Evolutionary conservation across 2,329 filamentous ascomycete species (phyloP), one percentile per base, ranked within the genome.

Genomic region (Apiospora marii): DNA sequence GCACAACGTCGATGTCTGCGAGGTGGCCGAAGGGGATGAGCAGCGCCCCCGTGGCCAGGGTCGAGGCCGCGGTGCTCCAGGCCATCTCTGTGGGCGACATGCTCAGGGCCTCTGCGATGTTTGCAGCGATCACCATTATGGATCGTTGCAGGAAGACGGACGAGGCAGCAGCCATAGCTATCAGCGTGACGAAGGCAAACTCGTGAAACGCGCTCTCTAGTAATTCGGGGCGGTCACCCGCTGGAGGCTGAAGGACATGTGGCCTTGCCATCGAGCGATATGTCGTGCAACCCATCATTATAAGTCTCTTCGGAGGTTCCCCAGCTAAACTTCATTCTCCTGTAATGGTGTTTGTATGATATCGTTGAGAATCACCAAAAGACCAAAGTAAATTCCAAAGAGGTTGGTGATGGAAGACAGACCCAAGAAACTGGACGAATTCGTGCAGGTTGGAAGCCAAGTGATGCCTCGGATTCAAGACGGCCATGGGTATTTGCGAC

Each of bases 61-160:
- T 79, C n/a, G 78, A 79, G 72, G 79, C 79, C n/a, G 79, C 79
- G 41, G 77, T 81, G 27, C 76, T 76, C 79, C 79, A 81, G 19
- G 80, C 79, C 69, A 79, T 72, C 72, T 80, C 77, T 43, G 79
- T 79, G 5, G 79, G 80, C 10, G 78, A 77, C 79, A 80, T 80
- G 41, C 70, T 70, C 24, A 81, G 67, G 43, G 74, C 76, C 24
- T 74, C 75, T 24, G 75, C 76, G 67, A 80, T 76, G 30, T 79
- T 75, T 13, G 76, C 78, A 6, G 77, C 77, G 7, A 81, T 76
- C 19, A 80, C 78, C n/a, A 81, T 74, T 13, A 79, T 75, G 49
- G 79, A 79, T 64, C 80, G 76, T 69, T 81, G 79, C 12, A 81
- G 76, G 53, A 81, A 80, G 44, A 81, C 77, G 2, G 80, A 80